Evolutionary conservation across 2,329 filamentous ascomycete species (phyloP).

Genomic region (Pleurostoma richardsiae): DNA sequence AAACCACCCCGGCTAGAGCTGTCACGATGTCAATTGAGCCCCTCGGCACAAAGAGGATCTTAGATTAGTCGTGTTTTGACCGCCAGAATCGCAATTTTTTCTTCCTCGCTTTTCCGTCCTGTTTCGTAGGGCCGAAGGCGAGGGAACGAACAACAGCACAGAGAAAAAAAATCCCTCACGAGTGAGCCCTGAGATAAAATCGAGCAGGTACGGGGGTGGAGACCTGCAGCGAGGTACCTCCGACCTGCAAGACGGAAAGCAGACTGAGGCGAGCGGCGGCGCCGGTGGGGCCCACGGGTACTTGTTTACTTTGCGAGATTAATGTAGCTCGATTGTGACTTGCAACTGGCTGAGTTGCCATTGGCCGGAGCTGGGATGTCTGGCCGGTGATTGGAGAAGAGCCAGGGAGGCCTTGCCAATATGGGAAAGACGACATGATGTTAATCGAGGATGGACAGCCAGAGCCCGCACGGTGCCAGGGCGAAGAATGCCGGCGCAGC

Average conservation of each 20-base stretch:
- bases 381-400: background rate
- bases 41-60: background rate
- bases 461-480: too few relatives aligned
- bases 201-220: conserved; percentile 18
- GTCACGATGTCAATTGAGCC: background rate
- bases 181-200: conserved; percentile 13
- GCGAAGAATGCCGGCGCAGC: too few relatives aligned
- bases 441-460: too few relatives aligned
- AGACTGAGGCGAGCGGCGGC: conserved; percentile 9
- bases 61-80: background rate
- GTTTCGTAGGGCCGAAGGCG: background rate
- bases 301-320: conserved; percentile 17
- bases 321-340: conserved; percentile 21
- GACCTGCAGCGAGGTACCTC: conserved; percentile 19
- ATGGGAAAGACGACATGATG: background rate
- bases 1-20: background rate
- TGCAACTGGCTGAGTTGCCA: conserved; percentile 7
- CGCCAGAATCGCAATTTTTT: background rate
- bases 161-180: background rate
- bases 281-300: conserved; percentile 15
- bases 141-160: background rate
- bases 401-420: background rate
- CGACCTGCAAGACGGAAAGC: conserved; percentile 11
- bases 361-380: background rate
- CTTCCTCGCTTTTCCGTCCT: background rate